These are phyloP conservation scores for Priceomyces castillae DNA, from an alignment of 805 yeast species.

Conservation along the genomic window DNA sequence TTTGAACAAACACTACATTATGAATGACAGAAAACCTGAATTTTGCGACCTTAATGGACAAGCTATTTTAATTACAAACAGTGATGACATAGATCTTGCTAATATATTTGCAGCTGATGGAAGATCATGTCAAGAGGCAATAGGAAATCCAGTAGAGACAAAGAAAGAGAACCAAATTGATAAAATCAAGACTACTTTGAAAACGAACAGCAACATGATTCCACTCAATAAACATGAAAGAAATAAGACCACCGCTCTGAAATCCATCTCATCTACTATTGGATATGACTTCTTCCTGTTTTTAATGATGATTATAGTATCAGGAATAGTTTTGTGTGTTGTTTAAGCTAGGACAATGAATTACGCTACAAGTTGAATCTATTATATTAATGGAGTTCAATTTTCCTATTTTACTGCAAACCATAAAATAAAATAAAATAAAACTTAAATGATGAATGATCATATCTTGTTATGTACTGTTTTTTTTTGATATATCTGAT, in stretches of 20 bases:
- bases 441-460: no score
- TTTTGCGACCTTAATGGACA: constrained; percentile 24
- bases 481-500: no score
- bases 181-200: not conserved
- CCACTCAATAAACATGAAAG: not conserved
- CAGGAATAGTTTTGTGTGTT: not conserved
- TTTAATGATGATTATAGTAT: not conserved
- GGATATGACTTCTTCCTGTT: not conserved
- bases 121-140: constrained; percentile 22
- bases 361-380: no score
- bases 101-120: constrained; percentile 22
- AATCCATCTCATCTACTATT: not conserved
- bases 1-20: constrained; percentile 33
- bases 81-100: constrained; percentile 14
- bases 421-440: no score
- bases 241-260: not conserved
- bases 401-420: no score
- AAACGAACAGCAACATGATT: not conserved
- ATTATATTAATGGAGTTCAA: no score
- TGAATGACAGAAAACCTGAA: constrained; percentile 15
- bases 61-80: constrained; percentile 16
- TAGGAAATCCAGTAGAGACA: constrained; percentile 7
- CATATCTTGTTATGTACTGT: no score
- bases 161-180: not conserved
- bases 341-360: no score